Evolutionary conservation across 2,329 filamentous ascomycete genomes (phyloP), one percentile per base, ranked within the genome.

Genomic region (Ustilaginoidea virens): DNA sequence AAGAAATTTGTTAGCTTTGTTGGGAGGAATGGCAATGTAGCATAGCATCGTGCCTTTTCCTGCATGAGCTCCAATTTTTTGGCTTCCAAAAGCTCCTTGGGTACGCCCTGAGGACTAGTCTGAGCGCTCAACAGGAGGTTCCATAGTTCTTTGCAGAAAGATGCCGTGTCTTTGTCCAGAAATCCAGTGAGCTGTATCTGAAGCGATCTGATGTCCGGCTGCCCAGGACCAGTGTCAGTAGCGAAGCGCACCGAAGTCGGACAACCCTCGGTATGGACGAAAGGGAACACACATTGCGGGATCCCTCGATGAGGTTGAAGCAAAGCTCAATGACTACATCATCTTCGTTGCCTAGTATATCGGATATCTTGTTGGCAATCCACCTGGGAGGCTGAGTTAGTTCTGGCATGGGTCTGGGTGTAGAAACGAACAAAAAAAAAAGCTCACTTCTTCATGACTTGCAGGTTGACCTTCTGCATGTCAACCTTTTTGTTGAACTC

Each of bases 401-500:
- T 36, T 41, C 27, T 14, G 25, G 17, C 12, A 23, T 20, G 12
- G n/a, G n/a, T n/a, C n/a, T n/a, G n/a, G n/a, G n/a, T n/a, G n/a
- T n/a, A n/a, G n/a, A n/a, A n/a, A n/a, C n/a, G n/a, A n/a, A n/a
- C n/a, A n/a, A n/a, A n/a, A n/a, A 25, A 10, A 25, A 27, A 13
- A 22, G 33, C 75, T 47, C 50, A 92, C 81, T 90, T 92, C 67
- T 94, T 94, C 74, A 98, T 92, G 32, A 98, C 81, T 53, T 92
- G 83, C 28, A 93, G 65, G 50, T 98, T 94, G 54, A 98, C 85
- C 61, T 96, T 96, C 43, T 76, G 73, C 72, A 92, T 93, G 61
- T 98, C 86, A 39, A 98, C 90, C 61, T 94, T 94, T 51, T 81
- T 75, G 49, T 71, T 87, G 59, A 96, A 98, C 48, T 94, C 85